Conservation (phyloP, 306 rosid genomes). For the Corylus avellana region DNA sequence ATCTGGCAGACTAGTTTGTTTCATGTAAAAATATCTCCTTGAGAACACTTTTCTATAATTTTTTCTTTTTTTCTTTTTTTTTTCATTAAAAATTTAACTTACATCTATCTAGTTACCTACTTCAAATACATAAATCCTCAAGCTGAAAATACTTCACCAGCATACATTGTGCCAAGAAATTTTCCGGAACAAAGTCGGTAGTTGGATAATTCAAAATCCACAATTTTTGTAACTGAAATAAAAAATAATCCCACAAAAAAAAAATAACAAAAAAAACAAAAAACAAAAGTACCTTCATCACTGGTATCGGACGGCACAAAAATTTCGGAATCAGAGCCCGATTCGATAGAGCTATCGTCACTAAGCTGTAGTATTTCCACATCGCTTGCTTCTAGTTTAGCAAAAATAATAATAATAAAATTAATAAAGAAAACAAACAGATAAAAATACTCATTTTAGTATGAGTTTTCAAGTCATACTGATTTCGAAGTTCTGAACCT, state of each 20-base stretch:
- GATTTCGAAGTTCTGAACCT: background rate
- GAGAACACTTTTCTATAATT: background rate
- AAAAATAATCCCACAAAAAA: background rate
- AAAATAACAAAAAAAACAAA: background rate
- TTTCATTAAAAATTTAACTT: background rate
- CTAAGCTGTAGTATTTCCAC: background rate
- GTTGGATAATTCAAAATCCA: background rate
- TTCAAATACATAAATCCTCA: background rate
- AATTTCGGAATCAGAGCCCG: background rate
- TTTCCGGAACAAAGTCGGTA: background rate
- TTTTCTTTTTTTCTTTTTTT: background rate
- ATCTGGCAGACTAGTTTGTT: background rate
- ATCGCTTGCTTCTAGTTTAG: slow-evolving; percentile 1
- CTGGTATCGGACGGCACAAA: slow-evolving; percentile 14
- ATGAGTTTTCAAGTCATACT: background rate
- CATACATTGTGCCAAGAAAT: background rate
- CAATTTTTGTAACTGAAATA: background rate
- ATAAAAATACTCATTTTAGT: background rate
- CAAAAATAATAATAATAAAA: background rate
- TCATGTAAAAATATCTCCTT: background rate
- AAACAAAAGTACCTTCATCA: slow-evolving; percentile 16
- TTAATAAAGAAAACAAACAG: background rate
- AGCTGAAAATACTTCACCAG: background rate
- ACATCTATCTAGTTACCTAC: background rate
- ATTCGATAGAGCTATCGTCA: slow-evolving; percentile 10